Base-by-base conservation (phyloP, 129 eudicot species). In the Escallonia herrerae region DNA sequence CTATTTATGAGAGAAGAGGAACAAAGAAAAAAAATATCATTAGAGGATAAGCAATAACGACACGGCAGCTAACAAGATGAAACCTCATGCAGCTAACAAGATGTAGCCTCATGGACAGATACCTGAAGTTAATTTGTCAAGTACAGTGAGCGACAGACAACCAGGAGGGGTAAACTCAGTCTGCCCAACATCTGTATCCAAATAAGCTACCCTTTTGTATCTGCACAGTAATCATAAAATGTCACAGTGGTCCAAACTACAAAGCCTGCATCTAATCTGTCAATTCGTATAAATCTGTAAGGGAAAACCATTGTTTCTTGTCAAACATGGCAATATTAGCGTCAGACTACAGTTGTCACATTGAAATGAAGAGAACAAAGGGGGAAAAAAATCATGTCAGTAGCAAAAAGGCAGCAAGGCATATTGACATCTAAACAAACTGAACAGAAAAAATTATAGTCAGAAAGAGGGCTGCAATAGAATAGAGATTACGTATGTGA, bases 151-250 rank as follows among this genome's bases (percentile, higher is more conserved):
- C n/a, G 99, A 86, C 41, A 93, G 80, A 64, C 91, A 87, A 48
- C 99, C 95, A 39, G 99, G 96, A 64, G 99, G 91, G 60, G 99
- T 88, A 69, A 93, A 93, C 70, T 93, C 95, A 5, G 99, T 78
- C 76, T 93, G 99, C 74, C 99, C 99, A 60, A 93, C 99, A 78
- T 93, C 99, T n/a, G 96, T 86, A 74, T 93, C 99, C 73, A 93
- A 71, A 64, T 79, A 93, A 69, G 96, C 99, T 50, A 93, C 95
- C 72, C 72, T 83, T 61, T 78, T 86, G 74, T 86, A 81, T 76
- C 99, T 93, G 79, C 68, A 72, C 54, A 66, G 42, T 56, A 60
- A 37, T 42, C 14, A 5, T 10, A 15, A 57, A 22, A 22, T 22
- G 33, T 22, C 33, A 22, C 33, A 22, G 33, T 22, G 33, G 33